Evolutionary conservation across 2,329 filamentous ascomycete species (phyloP), one percentile per base, ranked within the genome.

Genomic region (Exserohilum turcica): DNA sequence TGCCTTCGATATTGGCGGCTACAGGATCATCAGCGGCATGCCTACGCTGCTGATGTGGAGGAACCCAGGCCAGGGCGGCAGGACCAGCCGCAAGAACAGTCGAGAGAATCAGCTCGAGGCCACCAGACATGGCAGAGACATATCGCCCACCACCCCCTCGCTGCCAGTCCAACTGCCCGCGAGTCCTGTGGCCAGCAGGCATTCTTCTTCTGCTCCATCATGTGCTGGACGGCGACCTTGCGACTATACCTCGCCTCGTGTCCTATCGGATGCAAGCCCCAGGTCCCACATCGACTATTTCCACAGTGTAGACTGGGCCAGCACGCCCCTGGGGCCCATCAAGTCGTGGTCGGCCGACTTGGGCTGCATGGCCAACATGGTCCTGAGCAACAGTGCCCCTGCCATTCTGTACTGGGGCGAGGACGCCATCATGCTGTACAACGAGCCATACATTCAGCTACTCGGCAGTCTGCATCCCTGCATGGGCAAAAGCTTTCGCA

Each of bases 301-400:
- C 19, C 83, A 88, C 32, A 84, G 81, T 16, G 74, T 86, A 16
- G 85, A 92, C 67, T 94, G 90, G 90, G 81, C 82, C 2, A 77
- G 81, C 0, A 93, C 90, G 1, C 76, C 85, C 2, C 78, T 93
- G 1, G 90, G 90, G 0, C 86, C 88, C 0, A 89, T 93, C 35
- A 83, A 86, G 52, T 71, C 79, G 16, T 94, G 90, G 89, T 74
- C 82, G 2, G 72, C 82, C 24, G 87, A 91, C 60, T 74, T 93
- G 47, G 83, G 90, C 45, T 84, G 84, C 59, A 88, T 92, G 83
- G 86, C 88, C 32, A 92, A 92, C 67, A 76, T 92, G 48, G 83
- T 92, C 57, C 90, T 93, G 86, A 62, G 62, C 12, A 64, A 67
- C 36, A 56, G 50, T 12, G 52, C 63, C 4, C 86, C 88, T 0